These are phyloP conservation scores for Solanum bukasovii DNA, from an alignment of 257 asterid species.

Conservation along the genomic window DNA sequence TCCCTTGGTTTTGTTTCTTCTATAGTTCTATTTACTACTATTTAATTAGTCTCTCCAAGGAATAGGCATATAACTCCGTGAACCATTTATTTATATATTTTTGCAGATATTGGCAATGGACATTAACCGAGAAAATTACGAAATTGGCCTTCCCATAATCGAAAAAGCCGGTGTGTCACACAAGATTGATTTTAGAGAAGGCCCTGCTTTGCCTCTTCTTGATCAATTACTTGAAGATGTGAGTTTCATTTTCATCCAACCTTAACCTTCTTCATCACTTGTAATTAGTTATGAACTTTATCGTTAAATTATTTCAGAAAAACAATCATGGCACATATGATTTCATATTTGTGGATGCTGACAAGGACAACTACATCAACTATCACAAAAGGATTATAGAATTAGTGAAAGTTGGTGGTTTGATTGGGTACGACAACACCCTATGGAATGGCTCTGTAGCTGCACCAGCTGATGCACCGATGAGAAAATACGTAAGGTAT, in stretches of 20 bases:
- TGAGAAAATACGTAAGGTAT: slow-evolving; percentile 15
- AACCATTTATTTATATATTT: not conserved
- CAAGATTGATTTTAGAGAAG: slow-evolving; percentile 21
- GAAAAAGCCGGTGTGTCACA: slow-evolving; percentile 21
- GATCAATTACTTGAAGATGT: slow-evolving; percentile 19
- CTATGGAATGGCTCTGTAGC: slow-evolving; percentile 19
- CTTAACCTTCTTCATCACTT: no score
- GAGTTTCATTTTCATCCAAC: not conserved
- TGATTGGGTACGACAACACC: slow-evolving; percentile 21
- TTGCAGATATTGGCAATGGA: slow-evolving; percentile 23
- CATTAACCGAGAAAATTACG: slow-evolving; percentile 21
- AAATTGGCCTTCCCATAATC: slow-evolving; percentile 16
- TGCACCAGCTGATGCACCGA: not conserved
- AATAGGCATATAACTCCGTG: not conserved
- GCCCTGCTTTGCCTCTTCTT: slow-evolving; percentile 22
- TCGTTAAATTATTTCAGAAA: not conserved
- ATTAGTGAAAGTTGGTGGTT: slow-evolving; percentile 16
- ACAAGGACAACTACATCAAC: slow-evolving; percentile 16
- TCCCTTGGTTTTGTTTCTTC: not conserved
- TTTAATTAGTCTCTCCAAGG: not conserved
- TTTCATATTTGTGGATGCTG: slow-evolving; percentile 21
- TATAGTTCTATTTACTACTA: not conserved
- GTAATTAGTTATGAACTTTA: not conserved
- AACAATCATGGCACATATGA: slow-evolving; percentile 9
- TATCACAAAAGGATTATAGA: slow-evolving; percentile 20